Evolutionary conservation across 805 yeast genomes (phyloP), one percentile per base, ranked within the genome.

Genomic region (Lipomyces yamanashiensis): DNA sequence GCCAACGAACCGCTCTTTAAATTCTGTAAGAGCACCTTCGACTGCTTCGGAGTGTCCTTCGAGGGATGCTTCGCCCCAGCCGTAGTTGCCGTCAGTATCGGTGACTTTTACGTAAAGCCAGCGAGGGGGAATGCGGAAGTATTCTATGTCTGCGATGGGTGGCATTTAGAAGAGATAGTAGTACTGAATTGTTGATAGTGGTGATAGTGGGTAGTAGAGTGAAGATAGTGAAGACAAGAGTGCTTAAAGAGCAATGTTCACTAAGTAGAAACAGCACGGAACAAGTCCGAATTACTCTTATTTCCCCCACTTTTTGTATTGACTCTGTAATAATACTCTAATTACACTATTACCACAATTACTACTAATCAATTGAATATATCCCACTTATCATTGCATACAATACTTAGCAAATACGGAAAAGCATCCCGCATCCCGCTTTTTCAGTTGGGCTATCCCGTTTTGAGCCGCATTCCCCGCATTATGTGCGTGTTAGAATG

Each of bases 21-120:
- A 70, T 54, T 71, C 75, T 12, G 68, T 74, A 54, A 74, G 68
- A 1, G 75, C 74, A 0, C 75, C 76, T 55, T 74, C 76, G 47
- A 74, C 73, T 17, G 76, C 76, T 57, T 74, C 76, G 19, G 71
- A 48, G 55, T 74, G 76, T 19, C 76, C 76, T 62, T 74, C 76
- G 21, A 74, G 67, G 21, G 75, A 70, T 44, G 71, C 73, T 59
- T 73, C 75, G 37, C 75, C 75, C 75, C 75, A 73, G 45, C 75
- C 75, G 9, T 67, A 71, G 49, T 64, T 64, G 47, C 75, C 75
- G 10, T 62, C 61, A 34, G 61, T 71, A 39, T 72, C 69, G 54
- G 70, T 73, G 39, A 73, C 74, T 37, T 72, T 54, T 23, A 73
- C 74, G 59, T 71, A 69, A 40, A 73, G 66, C 75, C 75, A 73